Conservation (phyloP, 345 rosid genomes). For the Syzygium grande region DNA sequence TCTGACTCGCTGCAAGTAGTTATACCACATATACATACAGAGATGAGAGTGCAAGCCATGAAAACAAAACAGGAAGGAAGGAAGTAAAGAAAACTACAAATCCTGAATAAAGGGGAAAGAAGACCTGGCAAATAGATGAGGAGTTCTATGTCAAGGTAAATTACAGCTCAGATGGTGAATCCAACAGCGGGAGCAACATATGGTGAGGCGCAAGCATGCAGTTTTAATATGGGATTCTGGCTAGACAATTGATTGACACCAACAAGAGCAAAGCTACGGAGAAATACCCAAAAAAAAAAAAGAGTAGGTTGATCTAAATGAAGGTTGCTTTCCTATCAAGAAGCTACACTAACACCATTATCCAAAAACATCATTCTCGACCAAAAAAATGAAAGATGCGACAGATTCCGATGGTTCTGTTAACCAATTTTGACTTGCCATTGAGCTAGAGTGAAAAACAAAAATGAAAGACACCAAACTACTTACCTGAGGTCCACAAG, state of each 20-base stretch:
- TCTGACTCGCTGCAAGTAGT: conserved; percentile 59
- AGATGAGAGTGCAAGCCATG: background rate
- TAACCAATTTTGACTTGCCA: background rate
- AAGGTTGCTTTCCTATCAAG: background rate
- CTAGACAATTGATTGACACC: background rate
- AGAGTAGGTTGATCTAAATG: background rate
- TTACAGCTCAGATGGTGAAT: background rate
- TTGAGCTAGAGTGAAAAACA: background rate
- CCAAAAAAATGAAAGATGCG: background rate
- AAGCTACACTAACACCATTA: background rate
- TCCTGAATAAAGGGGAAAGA: background rate
- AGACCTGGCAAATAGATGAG: background rate
- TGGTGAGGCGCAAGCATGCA: background rate
- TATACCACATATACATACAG: background rate
- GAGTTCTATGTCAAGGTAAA: background rate
- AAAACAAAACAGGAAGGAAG: background rate
- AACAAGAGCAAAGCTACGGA: background rate
- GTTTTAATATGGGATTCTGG: background rate
- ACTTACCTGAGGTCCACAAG: background rate
- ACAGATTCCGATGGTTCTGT: background rate
- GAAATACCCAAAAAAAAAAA: background rate
- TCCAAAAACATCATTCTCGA: background rate
- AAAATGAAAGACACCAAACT: background rate
- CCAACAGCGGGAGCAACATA: background rate
- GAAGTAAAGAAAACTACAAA: background rate